These are phyloP conservation scores for Pterocarpus macrocarpus DNA, from an alignment of 306 rosid species.

Conservation along the genomic window DNA sequence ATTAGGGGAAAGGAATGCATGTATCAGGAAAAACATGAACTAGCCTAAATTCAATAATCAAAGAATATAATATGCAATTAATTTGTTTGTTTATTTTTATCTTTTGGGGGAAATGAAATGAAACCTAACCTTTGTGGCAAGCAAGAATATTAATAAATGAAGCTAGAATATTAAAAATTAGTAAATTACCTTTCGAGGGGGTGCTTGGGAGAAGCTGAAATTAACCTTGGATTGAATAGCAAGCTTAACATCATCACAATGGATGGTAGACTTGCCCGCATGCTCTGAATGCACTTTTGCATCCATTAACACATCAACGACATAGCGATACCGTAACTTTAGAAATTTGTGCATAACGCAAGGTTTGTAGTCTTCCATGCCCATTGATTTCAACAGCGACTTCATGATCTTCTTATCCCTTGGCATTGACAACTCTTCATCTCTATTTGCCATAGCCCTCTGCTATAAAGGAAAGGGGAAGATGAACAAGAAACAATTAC, in stretches of 20 bases:
- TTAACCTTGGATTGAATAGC: conserved; percentile 63
- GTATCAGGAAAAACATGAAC: not conserved
- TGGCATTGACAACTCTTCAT: conserved; percentile 71
- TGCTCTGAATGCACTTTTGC: conserved; percentile 97
- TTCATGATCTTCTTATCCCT: conserved; percentile 88
- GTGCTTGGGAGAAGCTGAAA: conserved; percentile 94
- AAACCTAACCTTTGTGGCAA: not conserved
- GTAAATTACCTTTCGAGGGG: conserved; percentile 55
- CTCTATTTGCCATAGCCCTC: conserved; percentile 69
- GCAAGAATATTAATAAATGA: too few relatives aligned
- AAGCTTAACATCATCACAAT: conserved; percentile 68
- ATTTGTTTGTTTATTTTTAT: too few relatives aligned
- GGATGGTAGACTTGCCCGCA: conserved; percentile 78
- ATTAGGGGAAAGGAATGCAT: too few relatives aligned
- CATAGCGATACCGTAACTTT: conserved; percentile 91
- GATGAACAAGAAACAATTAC: not conserved
- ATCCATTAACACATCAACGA: conserved; percentile 79
- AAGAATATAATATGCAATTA: not conserved
- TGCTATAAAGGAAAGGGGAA: not conserved
- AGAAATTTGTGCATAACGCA: conserved; percentile 82
- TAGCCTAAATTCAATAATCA: conserved; percentile 8
- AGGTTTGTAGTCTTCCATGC: conserved; percentile 90
- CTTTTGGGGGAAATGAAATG: too few relatives aligned
- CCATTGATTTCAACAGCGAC: conserved; percentile 81
- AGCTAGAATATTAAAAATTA: too few relatives aligned